These are phyloP conservation scores for Globisporangium middletonii DNA, from an alignment of 352 stramenopile species.

Conservation along the genomic window DNA sequence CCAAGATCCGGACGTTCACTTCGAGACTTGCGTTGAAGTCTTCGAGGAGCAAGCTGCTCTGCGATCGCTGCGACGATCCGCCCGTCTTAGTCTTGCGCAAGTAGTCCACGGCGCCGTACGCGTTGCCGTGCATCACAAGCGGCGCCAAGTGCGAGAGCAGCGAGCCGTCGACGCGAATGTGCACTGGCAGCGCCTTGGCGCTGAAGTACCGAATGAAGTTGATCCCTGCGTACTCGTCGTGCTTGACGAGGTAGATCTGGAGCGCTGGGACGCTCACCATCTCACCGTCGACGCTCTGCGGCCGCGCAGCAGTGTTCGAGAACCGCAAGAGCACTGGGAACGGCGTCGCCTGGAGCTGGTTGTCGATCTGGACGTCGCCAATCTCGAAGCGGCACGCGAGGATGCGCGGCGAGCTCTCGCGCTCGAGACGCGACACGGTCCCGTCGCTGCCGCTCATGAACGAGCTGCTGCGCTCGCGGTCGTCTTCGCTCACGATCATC, in stretches of 20 bases:
- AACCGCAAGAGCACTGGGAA: conserved; percentile 84
- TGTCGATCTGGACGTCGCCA: conserved; percentile 83
- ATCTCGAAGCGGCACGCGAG: conserved; percentile 64
- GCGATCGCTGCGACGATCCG: conserved; percentile 20
- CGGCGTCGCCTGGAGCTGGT: conserved; percentile 74
- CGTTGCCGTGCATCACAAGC: conserved; percentile 50
- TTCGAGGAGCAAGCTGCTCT: conserved; percentile 47
- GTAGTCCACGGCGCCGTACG: conserved; percentile 20
- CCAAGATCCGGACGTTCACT: conserved; percentile 64
- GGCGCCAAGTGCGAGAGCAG: conserved; percentile 73
- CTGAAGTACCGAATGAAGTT: conserved; percentile 86
- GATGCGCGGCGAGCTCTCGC: conserved; percentile 47
- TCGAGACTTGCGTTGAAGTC: conserved; percentile 74
- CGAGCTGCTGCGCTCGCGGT: conserved; percentile 22
- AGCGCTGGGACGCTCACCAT: conserved; percentile 57
- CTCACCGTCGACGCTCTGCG: conserved; percentile 43
- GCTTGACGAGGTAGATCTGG: conserved; percentile 72
- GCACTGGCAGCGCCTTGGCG: conserved; percentile 55
- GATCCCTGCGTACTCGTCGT: conserved; percentile 83
- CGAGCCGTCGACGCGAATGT: conserved; percentile 76
- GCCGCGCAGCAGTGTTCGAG: conserved; percentile 50
- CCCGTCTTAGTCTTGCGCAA: conserved; percentile 17
- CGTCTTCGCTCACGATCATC: conserved; percentile 45
- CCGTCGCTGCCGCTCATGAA: conserved; percentile 41
- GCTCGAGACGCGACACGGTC: conserved; percentile 44